A percentile compares a stretch with the other conserved stretches of the same genome.
These are phyloP conservation scores for Ceratopteris richardii DNA, from an alignment of 75 land plant genomes.

Conservation along the genomic window DNA sequence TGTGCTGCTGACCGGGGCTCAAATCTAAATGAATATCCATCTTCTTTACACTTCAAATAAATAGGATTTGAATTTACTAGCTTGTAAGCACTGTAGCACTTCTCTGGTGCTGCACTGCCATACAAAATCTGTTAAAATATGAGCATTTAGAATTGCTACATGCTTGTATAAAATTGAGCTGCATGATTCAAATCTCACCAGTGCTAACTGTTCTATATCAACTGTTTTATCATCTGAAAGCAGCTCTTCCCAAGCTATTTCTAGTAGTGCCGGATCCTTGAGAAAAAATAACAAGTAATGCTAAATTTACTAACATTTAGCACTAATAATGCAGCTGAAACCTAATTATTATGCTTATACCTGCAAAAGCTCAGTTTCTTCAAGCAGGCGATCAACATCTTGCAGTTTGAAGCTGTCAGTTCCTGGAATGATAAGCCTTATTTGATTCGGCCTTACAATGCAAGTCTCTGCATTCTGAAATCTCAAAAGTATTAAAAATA, in stretches of 20 bases:
- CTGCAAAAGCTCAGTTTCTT: conserved; percentile 52
- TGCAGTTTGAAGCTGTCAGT: conserved; percentile 54
- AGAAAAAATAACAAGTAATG: not conserved
- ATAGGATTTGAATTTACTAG: conserved; percentile 74
- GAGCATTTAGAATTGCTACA: not conserved
- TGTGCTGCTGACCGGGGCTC: conserved; percentile 61
- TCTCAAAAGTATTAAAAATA: not conserved
- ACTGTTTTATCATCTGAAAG: conserved; percentile 55
- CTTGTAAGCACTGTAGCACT: conserved; percentile 86
- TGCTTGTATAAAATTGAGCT: not conserved
- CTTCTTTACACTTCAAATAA: conserved; percentile 50
- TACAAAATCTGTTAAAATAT: conserved; percentile 53
- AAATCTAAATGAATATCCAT: conserved; percentile 44
- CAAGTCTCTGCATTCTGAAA: conserved; percentile 61
- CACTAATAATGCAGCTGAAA: too few relatives aligned
- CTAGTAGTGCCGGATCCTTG: conserved; percentile 77
- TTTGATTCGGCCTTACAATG: conserved; percentile 79
- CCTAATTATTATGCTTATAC: conserved; percentile 26
- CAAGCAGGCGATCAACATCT: conserved; percentile 55
- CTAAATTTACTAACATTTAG: too few relatives aligned
- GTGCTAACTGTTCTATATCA: conserved; percentile 66
- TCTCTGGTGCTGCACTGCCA: conserved; percentile 57
- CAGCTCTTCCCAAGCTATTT: conserved; percentile 91
- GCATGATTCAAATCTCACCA: conserved; percentile 25
- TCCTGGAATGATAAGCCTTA: conserved; percentile 81